These are phyloP conservation scores for Apiospora aurea DNA, from an alignment of 2,329 filamentous ascomycete genomes.

Conservation along the genomic window DNA sequence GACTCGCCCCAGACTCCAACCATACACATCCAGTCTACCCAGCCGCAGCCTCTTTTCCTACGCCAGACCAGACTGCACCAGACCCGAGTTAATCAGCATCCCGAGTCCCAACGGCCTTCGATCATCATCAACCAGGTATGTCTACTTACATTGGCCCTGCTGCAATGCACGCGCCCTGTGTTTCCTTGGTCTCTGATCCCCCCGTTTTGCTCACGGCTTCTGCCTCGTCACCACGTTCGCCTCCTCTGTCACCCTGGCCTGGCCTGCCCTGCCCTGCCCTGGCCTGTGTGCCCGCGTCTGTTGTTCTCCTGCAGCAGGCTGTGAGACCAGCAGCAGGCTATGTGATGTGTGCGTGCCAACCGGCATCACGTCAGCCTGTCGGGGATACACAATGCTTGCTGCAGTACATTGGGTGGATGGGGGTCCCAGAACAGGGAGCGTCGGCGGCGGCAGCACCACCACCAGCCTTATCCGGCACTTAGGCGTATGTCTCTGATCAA, in stretches of 20 bases:
- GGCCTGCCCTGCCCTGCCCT: neutral
- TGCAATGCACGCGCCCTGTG: constrained; percentile 20
- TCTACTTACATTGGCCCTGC: constrained; percentile 11
- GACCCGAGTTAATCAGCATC: constrained; percentile 20
- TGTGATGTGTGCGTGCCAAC: constrained; percentile 16
- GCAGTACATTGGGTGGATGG: constrained; percentile 17
- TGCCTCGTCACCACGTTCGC: constrained; percentile 8
- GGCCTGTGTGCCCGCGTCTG: constrained; percentile 9
- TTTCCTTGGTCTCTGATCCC: neutral
- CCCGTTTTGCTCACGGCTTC: neutral
- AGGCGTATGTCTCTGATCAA: constrained; percentile 19
- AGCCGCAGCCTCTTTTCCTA: constrained; percentile 19
- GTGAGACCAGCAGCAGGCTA: constrained; percentile 22
- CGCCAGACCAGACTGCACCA: constrained; percentile 4
- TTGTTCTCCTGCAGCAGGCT: constrained; percentile 22
- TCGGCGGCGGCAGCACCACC: neutral
- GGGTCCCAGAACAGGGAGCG: neutral
- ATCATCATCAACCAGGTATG: constrained; percentile 14
- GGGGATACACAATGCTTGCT: constrained; percentile 14
- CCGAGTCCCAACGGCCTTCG: constrained; percentile 6
- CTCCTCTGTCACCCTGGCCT: neutral
- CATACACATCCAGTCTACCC: constrained; percentile 20
- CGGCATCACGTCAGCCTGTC: constrained; percentile 19
- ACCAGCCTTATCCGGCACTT: constrained; percentile 17
- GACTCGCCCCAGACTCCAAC: constrained; percentile 21